phyloP scores from a whole-genome alignment of 176 grass and related monocot genomes.

The Phoenix roebelenii region DNA sequence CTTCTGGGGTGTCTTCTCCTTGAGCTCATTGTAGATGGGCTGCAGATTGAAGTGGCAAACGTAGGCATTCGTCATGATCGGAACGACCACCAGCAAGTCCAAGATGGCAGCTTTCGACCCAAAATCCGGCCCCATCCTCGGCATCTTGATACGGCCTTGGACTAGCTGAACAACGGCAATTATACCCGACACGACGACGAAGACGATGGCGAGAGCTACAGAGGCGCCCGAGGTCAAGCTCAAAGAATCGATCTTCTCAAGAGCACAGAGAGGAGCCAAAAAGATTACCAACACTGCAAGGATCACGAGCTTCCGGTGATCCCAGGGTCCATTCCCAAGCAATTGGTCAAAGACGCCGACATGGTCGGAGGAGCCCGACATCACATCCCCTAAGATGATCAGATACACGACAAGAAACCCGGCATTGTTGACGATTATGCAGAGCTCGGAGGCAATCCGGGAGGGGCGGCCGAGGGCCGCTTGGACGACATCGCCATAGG shows the following conservation, averaged over 20 bases:
- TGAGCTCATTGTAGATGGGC: constrained; percentile 94
- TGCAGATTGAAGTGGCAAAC: constrained; percentile 94
- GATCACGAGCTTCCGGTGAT: constrained; percentile 74
- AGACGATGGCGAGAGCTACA: constrained; percentile 65
- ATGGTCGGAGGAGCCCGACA: constrained; percentile 80
- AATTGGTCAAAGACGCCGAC: constrained; percentile 76
- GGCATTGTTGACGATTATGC: constrained; percentile 77
- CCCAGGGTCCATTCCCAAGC: constrained; percentile 72
- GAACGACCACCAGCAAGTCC: constrained; percentile 78
- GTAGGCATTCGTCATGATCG: constrained; percentile 94
- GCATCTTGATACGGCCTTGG: constrained; percentile 44
- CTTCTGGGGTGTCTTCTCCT: constrained; percentile 64
- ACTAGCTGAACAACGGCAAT: constrained; percentile 62
- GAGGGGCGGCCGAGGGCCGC: constrained; percentile 56
- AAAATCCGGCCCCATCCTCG: constrained; percentile 79
- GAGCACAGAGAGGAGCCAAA: constrained; percentile 60
- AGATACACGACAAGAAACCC: constrained; percentile 84
- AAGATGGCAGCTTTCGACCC: constrained; percentile 53
- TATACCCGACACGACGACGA: constrained; percentile 64
- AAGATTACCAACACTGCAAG: constrained; percentile 65
- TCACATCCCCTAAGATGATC: constrained; percentile 92
- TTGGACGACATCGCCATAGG: constrained; percentile 80
- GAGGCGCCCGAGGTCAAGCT: constrained; percentile 82
- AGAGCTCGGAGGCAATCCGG: constrained; percentile 67
- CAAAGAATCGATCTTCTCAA: constrained; percentile 88